Conservation (phyloP, 176 grass and related monocot species). For the Musa itinerans region DNA sequence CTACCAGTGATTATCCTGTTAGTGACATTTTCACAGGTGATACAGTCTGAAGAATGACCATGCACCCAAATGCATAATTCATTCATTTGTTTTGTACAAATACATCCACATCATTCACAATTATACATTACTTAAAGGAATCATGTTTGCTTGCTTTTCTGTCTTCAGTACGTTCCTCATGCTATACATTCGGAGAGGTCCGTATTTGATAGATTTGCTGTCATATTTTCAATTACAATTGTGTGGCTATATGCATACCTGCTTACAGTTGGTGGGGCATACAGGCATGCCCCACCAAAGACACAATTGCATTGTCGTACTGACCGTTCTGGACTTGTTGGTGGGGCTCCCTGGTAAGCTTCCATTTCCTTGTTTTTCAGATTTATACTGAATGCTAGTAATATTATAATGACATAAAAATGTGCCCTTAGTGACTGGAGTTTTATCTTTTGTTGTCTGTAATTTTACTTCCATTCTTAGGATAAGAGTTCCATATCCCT, state of each 20-base stretch:
- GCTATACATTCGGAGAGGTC: constrained; percentile 37
- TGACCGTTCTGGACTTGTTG: constrained; percentile 72
- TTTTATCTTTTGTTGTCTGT: background rate
- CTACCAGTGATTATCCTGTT: constrained; percentile 68
- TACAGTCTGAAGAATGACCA: background rate
- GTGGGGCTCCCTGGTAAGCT: constrained; percentile 73
- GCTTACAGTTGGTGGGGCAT: constrained; percentile 80
- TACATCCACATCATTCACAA: background rate
- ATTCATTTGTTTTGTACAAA: background rate
- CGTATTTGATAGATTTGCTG: constrained; percentile 50
- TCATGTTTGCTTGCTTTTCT: background rate
- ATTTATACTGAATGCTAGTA: background rate
- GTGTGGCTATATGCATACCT: constrained; percentile 88
- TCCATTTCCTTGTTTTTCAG: background rate
- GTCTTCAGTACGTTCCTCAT: constrained; percentile 58
- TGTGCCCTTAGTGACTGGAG: background rate
- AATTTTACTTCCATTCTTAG: constrained; percentile 6
- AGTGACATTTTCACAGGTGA: constrained; percentile 72
- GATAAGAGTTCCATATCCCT: constrained; percentile 91
- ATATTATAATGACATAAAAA: background rate
- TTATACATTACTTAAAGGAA: constrained; percentile 14
- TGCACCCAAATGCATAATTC: background rate
- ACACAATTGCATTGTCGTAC: constrained; percentile 84
- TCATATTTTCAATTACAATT: constrained; percentile 73
- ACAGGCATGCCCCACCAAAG: constrained; percentile 52